Evolutionary conservation across 306 rosid species (phyloP).

Genomic region (barrel medic (Medicago truncatula)): DNA sequence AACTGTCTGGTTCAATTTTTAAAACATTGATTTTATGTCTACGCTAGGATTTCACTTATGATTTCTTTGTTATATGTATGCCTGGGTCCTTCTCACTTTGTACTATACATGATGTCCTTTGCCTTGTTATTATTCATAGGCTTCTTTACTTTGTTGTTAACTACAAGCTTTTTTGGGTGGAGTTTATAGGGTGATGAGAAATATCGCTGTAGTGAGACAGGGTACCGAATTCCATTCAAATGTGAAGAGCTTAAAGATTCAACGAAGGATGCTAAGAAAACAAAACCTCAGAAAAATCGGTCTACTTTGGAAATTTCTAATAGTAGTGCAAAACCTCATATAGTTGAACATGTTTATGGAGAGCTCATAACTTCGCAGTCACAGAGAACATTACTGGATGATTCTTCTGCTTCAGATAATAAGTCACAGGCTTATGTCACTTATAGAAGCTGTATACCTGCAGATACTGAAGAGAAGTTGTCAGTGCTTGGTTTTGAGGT

Average conservation of each 20-base stretch:
- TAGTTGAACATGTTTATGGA: constrained; percentile 41
- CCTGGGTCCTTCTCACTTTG: neutral
- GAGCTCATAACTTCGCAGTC: constrained; percentile 43
- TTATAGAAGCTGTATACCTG: constrained; percentile 82
- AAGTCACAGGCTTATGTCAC: constrained; percentile 66
- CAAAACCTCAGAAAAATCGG: constrained; percentile 47
- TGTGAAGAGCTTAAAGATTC: constrained; percentile 67
- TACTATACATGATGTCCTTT: neutral
- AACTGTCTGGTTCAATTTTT: neutral
- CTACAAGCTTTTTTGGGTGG: constrained; percentile 31
- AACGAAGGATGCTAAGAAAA: constrained; percentile 41
- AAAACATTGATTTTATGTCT: constrained; percentile 24
- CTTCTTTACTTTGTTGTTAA: constrained; percentile 21
- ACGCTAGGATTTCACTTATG: constrained; percentile 12
- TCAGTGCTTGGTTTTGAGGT: constrained; percentile 89
- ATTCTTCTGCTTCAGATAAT: constrained; percentile 48
- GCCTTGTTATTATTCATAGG: constrained; percentile 3
- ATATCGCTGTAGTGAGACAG: constrained; percentile 94
- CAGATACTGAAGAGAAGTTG: constrained; percentile 76
- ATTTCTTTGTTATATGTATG: constrained; percentile 12
- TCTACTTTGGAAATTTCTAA: constrained; percentile 55
- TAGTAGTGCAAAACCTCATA: constrained; percentile 36
- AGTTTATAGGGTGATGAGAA: constrained; percentile 64
- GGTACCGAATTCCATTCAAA: constrained; percentile 89
- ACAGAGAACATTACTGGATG: constrained; percentile 60